phyloP scores from a whole-genome alignment of 2,329 filamentous ascomycete species.

The Xylaria hypoxylon region DNA sequence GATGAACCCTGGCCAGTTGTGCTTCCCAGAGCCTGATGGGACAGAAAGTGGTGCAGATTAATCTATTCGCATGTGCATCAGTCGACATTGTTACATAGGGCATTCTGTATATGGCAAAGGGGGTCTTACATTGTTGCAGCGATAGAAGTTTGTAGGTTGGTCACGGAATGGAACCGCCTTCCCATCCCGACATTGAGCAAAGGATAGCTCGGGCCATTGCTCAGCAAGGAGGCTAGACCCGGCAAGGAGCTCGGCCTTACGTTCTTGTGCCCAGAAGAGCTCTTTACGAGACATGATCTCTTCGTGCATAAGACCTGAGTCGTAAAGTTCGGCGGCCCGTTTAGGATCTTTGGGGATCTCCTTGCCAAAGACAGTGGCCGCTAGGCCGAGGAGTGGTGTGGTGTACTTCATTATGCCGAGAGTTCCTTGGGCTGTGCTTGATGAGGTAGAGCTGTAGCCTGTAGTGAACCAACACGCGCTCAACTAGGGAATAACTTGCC shows the following conservation, averaged over 20 bases:
- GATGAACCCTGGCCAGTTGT: background rate
- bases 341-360: slow-evolving; percentile 5
- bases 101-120: background rate
- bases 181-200: slow-evolving; percentile 6
- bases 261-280: slow-evolving; percentile 4
- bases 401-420: slow-evolving; percentile 1
- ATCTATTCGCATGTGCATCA: background rate
- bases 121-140: slow-evolving; percentile 3
- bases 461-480: background rate
- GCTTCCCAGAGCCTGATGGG: background rate
- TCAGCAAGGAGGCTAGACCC: background rate
- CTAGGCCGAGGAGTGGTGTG: background rate
- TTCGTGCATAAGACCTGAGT: slow-evolving; percentile 9
- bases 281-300: slow-evolving; percentile 13
- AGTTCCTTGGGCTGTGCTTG: background rate
- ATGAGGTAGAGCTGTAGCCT: background rate
- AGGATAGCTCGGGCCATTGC: background rate
- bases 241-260: background rate
- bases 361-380: slow-evolving; percentile 1
- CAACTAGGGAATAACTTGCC: background rate
- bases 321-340: slow-evolving; percentile 4
- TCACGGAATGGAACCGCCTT: slow-evolving; percentile 11
- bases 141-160: slow-evolving; percentile 7
- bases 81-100: background rate
- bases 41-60: slow-evolving; percentile 2